phyloP scores from a whole-genome alignment of 2,329 filamentous ascomycete genomes.

The Colletotrichum shisoi region DNA sequence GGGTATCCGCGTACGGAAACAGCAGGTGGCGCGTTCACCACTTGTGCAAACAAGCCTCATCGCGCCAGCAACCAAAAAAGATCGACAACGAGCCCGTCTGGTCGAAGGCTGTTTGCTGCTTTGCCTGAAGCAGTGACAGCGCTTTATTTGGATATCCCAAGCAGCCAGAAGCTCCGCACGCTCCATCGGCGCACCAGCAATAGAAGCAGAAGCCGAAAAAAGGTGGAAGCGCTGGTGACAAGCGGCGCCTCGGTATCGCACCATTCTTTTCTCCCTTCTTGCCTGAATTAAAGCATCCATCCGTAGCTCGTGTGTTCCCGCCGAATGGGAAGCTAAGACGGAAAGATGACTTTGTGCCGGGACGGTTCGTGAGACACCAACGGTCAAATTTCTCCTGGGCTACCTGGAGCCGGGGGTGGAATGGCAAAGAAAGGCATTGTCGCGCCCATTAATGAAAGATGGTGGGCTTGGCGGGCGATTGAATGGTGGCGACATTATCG shows the following conservation, averaged over 20 bases:
- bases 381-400: slow-evolving; percentile 15
- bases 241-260: background rate
- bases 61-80: slow-evolving; percentile 30
- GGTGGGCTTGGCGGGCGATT: slow-evolving; percentile 3
- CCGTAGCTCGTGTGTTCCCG: no score
- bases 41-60: slow-evolving; percentile 32
- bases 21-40: background rate
- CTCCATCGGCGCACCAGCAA: slow-evolving; percentile 13
- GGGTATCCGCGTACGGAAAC: no score
- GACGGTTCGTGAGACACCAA: slow-evolving; percentile 26
- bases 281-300: background rate
- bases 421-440: slow-evolving; percentile 25
- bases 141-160: slow-evolving; percentile 31
- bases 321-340: slow-evolving; percentile 3
- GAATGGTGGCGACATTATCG: slow-evolving; percentile 9
- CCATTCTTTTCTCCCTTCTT: slow-evolving; percentile 2
- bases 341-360: background rate
- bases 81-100: slow-evolving; percentile 25
- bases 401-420: background rate
- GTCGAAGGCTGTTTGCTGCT: slow-evolving; percentile 9
- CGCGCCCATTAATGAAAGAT: background rate
- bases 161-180: background rate
- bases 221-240: background rate
- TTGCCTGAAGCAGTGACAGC: slow-evolving; percentile 33
- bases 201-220: slow-evolving; percentile 8